Evolutionary conservation across 768 basidiomycete genomes (phyloP), one percentile per base, ranked within the genome.

Genomic region (Pilatotrama ljubarskyi): DNA sequence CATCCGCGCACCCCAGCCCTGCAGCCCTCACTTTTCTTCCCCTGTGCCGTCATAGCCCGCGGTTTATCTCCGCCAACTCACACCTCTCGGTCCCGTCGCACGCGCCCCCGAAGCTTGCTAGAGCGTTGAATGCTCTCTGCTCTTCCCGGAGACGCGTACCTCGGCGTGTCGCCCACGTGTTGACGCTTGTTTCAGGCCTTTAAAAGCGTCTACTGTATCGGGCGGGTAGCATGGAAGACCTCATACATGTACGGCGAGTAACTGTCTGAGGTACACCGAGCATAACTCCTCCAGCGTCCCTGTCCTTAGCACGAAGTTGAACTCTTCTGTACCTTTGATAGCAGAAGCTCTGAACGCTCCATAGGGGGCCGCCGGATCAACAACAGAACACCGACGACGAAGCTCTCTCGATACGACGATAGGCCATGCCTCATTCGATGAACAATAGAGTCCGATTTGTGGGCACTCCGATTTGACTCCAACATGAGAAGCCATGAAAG

Each of bases 71-170:
- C 20, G 29, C 52, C 52, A 13, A 29, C 29, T 17, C 10, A 15
- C 47, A 29, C 7, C 24, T 35, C 24, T 47, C 59, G 51, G 59
- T 29, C 38, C 58, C 59, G 51, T 17, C 35, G 13, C 18, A 51
- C 22, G 49, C 41, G 59, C 15, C 25, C 51, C 50, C 24, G 49
- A 51, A 59, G 26, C 41, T 37, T 37, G 50, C 51, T 29, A 46
- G 42, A 59, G 25, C 50, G 10, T 43, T 43, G 43, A 20, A 55
- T 29, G 54, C 15, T 25, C 32, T 26, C 26, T 15, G 54, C 54
- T 49, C 29, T 49, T 32, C 55, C 46, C 48, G 24, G 49, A 17
- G n/a, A 47, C 55, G 46, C 55, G 55, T 57, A 47, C 47, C 55
- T 49, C 2, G 47, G 41, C 29, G 10, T 10, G 20, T 37, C 46